Percentiles rank a stretch among this genome's conserved stretches.
phyloP scores from a whole-genome alignment of 768 basidiomycete genomes.

The Boletus huronensis region DNA sequence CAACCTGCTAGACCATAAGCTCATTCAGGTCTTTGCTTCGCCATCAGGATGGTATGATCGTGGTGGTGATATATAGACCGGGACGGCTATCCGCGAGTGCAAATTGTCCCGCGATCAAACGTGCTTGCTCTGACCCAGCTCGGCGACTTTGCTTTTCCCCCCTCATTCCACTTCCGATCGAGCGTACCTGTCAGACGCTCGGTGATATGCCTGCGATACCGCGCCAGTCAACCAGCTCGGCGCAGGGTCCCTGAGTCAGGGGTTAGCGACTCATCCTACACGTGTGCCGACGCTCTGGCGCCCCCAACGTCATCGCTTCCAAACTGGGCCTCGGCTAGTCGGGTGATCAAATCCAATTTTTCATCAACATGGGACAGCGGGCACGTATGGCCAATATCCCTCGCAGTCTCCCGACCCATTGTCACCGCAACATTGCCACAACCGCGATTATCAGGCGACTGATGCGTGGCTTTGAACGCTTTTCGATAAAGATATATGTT shows the following conservation, averaged over 20 bases:
- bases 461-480: no score
- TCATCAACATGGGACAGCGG: no score
- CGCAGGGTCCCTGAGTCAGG: neutral
- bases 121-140: neutral
- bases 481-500: neutral
- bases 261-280: neutral
- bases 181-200: neutral
- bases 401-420: conserved; percentile 9
- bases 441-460: neutral
- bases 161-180: neutral
- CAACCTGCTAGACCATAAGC: neutral
- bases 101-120: neutral
- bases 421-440: conserved; percentile 5
- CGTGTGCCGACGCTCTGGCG: neutral
- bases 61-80: neutral
- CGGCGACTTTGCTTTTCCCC: neutral
- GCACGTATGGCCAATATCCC: conserved; percentile 20
- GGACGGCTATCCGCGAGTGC: neutral
- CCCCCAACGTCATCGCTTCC: neutral
- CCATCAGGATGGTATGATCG: neutral
- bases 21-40: neutral
- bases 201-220: neutral
- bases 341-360: neutral
- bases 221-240: neutral
- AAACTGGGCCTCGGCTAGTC: neutral